phyloP scores from a whole-genome alignment of 75 land plant genomes.

The Gnetum montanum region DNA sequence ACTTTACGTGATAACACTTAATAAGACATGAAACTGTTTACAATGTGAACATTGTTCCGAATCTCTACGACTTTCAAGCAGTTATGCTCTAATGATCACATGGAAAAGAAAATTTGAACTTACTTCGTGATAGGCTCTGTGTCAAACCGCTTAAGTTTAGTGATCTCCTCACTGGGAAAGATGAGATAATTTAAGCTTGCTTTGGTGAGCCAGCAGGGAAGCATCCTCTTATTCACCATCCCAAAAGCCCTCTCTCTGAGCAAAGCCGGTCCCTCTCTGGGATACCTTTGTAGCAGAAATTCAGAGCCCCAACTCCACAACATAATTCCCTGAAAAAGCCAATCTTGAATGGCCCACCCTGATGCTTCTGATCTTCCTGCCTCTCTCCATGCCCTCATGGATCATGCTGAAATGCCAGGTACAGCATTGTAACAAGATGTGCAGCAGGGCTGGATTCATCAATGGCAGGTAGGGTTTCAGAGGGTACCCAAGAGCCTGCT shows the following conservation, averaged over 20 bases:
- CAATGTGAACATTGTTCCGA: too few relatives aligned
- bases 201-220: constrained; percentile 69
- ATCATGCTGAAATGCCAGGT: constrained; percentile 89
- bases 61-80: too few relatives aligned
- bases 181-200: constrained; percentile 79
- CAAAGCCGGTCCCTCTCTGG: constrained; percentile 67
- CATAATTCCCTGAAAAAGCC: constrained; percentile 74
- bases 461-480: constrained; percentile 37
- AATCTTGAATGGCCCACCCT: constrained; percentile 77
- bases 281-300: constrained; percentile 78
- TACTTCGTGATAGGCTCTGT: constrained; percentile 66
- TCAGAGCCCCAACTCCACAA: constrained; percentile 73
- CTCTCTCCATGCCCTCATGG: constrained; percentile 35
- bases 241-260: constrained; percentile 84
- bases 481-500: constrained; percentile 82
- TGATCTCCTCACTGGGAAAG: constrained; percentile 67
- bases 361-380: constrained; percentile 41
- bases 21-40: too few relatives aligned
- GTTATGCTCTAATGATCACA: too few relatives aligned
- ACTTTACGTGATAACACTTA: too few relatives aligned
- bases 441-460: constrained; percentile 63
- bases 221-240: constrained; percentile 59
- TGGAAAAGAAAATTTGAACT: constrained; percentile 21
- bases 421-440: constrained; percentile 74
- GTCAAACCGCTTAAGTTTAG: constrained; percentile 43